Base-by-base conservation (phyloP, 2,329 filamentous ascomycete species). In the Ceratocystis eucalypticola region DNA sequence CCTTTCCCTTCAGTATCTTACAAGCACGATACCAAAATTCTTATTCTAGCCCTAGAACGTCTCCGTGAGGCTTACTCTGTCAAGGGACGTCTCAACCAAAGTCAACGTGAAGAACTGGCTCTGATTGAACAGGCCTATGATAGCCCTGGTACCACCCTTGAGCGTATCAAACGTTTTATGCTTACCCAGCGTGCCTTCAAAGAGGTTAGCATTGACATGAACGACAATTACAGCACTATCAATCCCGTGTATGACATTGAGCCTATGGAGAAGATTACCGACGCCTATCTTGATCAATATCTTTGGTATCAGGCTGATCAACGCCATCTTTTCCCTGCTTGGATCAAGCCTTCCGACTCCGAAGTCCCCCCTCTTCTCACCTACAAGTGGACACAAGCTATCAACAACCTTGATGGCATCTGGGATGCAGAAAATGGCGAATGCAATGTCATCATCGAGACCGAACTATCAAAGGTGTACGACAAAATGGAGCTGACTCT, bases 131-230 rank as follows among this genome's bases (percentile, higher is more conserved):
- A 99, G 76, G 95, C 94, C 3, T 99, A 99, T 71, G 94, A 99
- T 74, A 96, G 92, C 69, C 94, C 95, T 1, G 94, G 94, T 68
- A 99, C 94, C 1, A 97, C 94, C 0, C 76, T 99, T 67, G 93
- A 96, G 69, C 84, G 94, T 67, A 99, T 99, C 78, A 99, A 99
- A 81, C 88, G 94, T 62, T 97, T 97, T 80, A 80, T 99, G 69
- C 84, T 99, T 57, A 99, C 95, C 0, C 94, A 99, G 74, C 86
- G 94, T 75, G 94, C 95, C 1, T 99, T 99, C 83, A 99, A 99
- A 78, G 94, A 99, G 77, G 94, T 99, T 57, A 94, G 93, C 66
- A 99, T 99, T 71, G 94, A 99, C 74, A 99, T 99, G 94, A 99
- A 99, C 75, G 94, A 99, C 78, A 99, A 99, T 74, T 99, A 99